phyloP scores from a whole-genome alignment of 495 filamentous ascomycete species.

The Mytilinidion resinicola region DNA sequence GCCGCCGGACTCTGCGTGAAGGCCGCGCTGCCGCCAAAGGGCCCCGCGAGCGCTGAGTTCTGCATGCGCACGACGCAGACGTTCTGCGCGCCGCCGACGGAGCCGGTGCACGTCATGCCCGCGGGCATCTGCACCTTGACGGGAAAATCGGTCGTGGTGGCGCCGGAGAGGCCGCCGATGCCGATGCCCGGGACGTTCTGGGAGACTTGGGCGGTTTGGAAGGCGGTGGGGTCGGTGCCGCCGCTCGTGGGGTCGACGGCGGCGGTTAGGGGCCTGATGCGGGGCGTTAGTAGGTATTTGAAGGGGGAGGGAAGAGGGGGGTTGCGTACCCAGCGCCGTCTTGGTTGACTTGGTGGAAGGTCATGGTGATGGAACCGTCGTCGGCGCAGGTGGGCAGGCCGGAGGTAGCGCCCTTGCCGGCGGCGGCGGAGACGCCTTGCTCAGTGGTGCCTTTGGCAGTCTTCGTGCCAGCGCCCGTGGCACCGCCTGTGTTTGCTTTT shows the following conservation, averaged over 20 bases:
- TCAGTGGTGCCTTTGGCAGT: constrained; percentile 26
- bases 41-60: constrained; percentile 51
- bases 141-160: constrained; percentile 49
- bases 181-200: constrained; percentile 53
- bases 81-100: constrained; percentile 45
- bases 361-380: constrained; percentile 45
- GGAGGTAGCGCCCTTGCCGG: constrained; percentile 23
- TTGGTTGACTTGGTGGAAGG: constrained; percentile 41
- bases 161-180: constrained; percentile 43
- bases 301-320: too few species aligned
- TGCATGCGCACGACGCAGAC: constrained; percentile 55
- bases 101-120: constrained; percentile 54
- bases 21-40: constrained; percentile 52
- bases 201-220: constrained; percentile 49
- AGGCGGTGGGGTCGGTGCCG: constrained; percentile 48
- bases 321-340: constrained; percentile 35
- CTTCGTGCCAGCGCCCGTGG: constrained; percentile 23
- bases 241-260: constrained; percentile 45
- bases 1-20: constrained; percentile 33
- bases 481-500: constrained; percentile 8
- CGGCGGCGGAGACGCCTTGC: constrained; percentile 24
- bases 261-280: constrained; percentile 27
- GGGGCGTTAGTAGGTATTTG: too few species aligned
- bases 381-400: constrained; percentile 50
- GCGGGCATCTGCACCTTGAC: constrained; percentile 53